phyloP scores from a whole-genome alignment of 169 alveolate species.

The Cryptosporidium sp. region DNA sequence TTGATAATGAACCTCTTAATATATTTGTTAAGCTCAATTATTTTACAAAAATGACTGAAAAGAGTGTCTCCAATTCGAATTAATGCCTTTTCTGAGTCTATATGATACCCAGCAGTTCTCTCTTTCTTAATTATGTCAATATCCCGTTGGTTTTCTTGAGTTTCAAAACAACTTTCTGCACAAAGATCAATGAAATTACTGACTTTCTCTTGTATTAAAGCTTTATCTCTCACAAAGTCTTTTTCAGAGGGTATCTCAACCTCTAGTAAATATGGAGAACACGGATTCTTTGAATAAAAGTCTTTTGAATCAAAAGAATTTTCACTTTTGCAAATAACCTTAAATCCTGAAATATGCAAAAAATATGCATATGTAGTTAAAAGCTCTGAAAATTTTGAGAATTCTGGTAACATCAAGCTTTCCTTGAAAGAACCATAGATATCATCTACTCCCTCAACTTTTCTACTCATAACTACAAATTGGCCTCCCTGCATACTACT shows the following conservation, averaged over 20 bases:
- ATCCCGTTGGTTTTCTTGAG: background rate
- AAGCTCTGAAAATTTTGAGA: slow-evolving; percentile 10
- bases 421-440: slow-evolving; percentile 40
- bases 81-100: slow-evolving; percentile 28
- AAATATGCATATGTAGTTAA: slow-evolving; percentile 34
- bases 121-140: slow-evolving; percentile 13
- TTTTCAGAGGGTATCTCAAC: slow-evolving; percentile 7
- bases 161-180: background rate
- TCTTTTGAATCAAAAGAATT: slow-evolving; percentile 5
- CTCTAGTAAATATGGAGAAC: background rate
- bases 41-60: slow-evolving; percentile 8
- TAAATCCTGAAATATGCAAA: slow-evolving; percentile 37
- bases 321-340: slow-evolving; percentile 20
- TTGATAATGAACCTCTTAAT: slow-evolving; percentile 79
- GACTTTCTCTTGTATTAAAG: background rate
- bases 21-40: slow-evolving; percentile 73
- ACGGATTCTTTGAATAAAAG: slow-evolving; percentile 16
- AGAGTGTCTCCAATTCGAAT: slow-evolving; percentile 21
- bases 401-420: slow-evolving; percentile 16
- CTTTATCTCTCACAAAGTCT: slow-evolving; percentile 2
- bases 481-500: background rate
- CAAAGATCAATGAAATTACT: background rate
- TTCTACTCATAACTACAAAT: slow-evolving; percentile 24
- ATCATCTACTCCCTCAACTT: slow-evolving; percentile 64
- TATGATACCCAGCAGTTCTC: background rate